Evolutionary conservation across 2,329 filamentous ascomycete species (phyloP).

Genomic region (Zasmidium cellare): DNA sequence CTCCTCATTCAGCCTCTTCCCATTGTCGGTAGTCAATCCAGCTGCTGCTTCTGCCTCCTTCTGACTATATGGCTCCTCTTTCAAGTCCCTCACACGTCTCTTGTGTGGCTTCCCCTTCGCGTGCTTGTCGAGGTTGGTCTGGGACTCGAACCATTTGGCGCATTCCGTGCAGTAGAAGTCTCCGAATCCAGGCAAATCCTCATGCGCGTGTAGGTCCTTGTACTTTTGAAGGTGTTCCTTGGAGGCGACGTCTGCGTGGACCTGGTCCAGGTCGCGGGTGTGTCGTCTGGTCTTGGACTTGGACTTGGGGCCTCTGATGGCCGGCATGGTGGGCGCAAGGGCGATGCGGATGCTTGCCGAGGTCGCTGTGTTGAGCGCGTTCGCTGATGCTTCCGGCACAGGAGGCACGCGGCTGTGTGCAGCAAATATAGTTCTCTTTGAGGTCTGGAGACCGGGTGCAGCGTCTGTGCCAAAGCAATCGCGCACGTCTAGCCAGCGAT

Average conservation of each 20-base stretch:
- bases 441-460: conserved; percentile 11
- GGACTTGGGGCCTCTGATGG: conserved; percentile 50
- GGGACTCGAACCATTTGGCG: conserved; percentile 93
- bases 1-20: conserved; percentile 35
- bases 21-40: conserved; percentile 71
- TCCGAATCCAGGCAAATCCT: conserved; percentile 86
- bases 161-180: conserved; percentile 88
- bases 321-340: conserved; percentile 42
- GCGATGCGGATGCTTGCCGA: not conserved
- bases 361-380: not conserved
- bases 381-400: not conserved
- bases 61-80: conserved; percentile 82
- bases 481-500: not conserved
- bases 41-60: conserved; percentile 80
- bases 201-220: conserved; percentile 73
- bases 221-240: conserved; percentile 78
- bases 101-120: conserved; percentile 89
- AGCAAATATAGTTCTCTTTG: not conserved
- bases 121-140: conserved; percentile 73
- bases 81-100: conserved; percentile 80
- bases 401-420: conserved; percentile 9
- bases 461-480: conserved; percentile 1
- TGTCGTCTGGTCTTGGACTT: conserved; percentile 51
- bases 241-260: conserved; percentile 77
- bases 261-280: conserved; percentile 84